Base-by-base conservation (phyloP, 305 asterid species). In the Fraxinus sp. region DNA sequence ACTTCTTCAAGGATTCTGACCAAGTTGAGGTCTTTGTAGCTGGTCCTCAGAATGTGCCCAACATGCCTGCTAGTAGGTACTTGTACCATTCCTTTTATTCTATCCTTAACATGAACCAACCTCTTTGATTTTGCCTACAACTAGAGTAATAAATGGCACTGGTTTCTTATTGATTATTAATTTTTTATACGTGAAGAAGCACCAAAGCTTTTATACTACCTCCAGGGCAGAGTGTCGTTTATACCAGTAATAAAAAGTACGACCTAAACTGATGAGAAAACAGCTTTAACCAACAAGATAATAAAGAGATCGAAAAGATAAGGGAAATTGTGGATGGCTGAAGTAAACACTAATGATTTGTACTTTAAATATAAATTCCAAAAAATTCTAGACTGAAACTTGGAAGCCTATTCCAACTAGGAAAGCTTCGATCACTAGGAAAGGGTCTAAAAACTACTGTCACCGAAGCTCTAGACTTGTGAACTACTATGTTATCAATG, bases 21-120 rank as follows among this genome's bases (percentile, higher is more conserved):
- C 98, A 96, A 82, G 98, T 94, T 35, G 98, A 96, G 87, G 94
- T 96, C 79, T 96, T 96, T 85, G 86, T 96, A 62, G 91, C 89
- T 81, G 91, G 81, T 80, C 91, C 94, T 39, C 91, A 86, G 4
- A 89, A 91, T 79, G 87, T 90, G 4, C 88, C 93, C 77, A 87
- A 80, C 88, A 88, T 91, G 93, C 99, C 97, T 32, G 95, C 90
- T 82, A 96, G 97, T 87, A 93, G 99, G 99, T 96, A 91, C 35
- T 86, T 52, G 32, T 41, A 16, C 74, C 75, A 36, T 36, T 39
- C 20, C 16, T 30, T 16, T 7, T 24, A 30, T 2, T 77, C 30
- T 62, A 11, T 39, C 26, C 26, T 49, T 75, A 70, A 41, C 11
- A 1, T 4, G 77, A 33, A 49, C 35, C 59, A 59, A 68, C 78